Evolutionary conservation across 163 green algal species (phyloP).

Genomic region (Chlorella variabilis): DNA sequence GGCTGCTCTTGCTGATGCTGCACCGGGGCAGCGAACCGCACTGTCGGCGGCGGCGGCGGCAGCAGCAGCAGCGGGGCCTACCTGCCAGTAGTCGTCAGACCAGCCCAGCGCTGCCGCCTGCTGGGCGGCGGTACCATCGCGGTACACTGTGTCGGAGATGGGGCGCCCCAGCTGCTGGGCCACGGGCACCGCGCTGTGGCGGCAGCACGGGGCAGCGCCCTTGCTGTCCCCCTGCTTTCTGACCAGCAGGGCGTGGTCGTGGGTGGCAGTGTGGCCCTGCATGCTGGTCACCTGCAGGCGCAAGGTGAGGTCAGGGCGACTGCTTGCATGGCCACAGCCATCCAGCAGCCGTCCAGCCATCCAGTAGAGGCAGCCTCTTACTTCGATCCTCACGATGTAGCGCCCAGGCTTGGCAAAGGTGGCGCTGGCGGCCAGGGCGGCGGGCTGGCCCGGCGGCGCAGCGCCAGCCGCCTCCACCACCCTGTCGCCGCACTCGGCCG

Average conservation of each 20-base stretch:
- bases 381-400: slow-evolving; percentile 19
- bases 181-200: slow-evolving; percentile 10
- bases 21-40: too few species aligned
- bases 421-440: background rate
- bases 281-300: slow-evolving; percentile 10
- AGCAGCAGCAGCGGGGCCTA: too few species aligned
- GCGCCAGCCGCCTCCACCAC: background rate
- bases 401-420: slow-evolving; percentile 27
- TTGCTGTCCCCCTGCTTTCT: slow-evolving; percentile 11
- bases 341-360: too few species aligned
- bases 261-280: background rate
- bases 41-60: too few species aligned
- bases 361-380: too few species aligned
- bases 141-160: background rate
- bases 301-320: background rate
- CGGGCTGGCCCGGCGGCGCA: background rate
- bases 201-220: slow-evolving; percentile 24
- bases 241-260: slow-evolving; percentile 22
- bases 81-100: slow-evolving; percentile 23
- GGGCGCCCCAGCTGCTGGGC: slow-evolving; percentile 23
- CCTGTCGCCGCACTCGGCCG: slow-evolving; percentile 20
- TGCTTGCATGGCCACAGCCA: too few species aligned
- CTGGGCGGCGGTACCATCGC: background rate
- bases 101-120: slow-evolving; percentile 23
- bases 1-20: too few species aligned